Percentiles rank a stretch among this genome's conserved stretches.
These are phyloP conservation scores for Fusarium sp. DNA, from an alignment of 2,329 filamentous ascomycete species.

Conservation along the genomic window DNA sequence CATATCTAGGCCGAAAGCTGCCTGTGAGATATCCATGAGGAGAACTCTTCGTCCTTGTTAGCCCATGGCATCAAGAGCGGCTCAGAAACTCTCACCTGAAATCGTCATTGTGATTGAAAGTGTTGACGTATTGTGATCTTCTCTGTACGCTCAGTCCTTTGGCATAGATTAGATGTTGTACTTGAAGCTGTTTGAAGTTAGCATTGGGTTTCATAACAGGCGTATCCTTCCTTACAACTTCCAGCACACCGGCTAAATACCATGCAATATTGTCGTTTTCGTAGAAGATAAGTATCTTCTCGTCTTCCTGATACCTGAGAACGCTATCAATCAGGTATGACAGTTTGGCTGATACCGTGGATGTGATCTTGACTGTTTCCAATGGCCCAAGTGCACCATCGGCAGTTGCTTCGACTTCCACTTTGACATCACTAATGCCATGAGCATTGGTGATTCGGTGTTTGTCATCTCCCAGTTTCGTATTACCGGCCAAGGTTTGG, in stretches of 20 bases:
- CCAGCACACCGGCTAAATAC: slow-evolving; percentile 84
- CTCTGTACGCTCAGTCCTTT: slow-evolving; percentile 67
- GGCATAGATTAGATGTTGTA: slow-evolving; percentile 73
- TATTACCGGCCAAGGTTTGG: slow-evolving; percentile 53
- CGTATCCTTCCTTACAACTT: slow-evolving; percentile 62
- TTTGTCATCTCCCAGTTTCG: slow-evolving; percentile 52
- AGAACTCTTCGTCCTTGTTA: slow-evolving; percentile 66
- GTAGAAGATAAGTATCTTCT: slow-evolving; percentile 95
- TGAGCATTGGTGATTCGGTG: slow-evolving; percentile 47
- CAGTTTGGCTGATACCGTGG: slow-evolving; percentile 86
- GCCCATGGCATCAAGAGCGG: background rate
- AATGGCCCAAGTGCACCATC: slow-evolving; percentile 57
- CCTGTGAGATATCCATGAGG: slow-evolving; percentile 90
- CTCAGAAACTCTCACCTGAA: slow-evolving; percentile 58
- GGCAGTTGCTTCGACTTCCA: slow-evolving; percentile 30
- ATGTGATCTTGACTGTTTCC: slow-evolving; percentile 70
- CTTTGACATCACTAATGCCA: slow-evolving; percentile 39
- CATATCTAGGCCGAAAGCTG: slow-evolving; percentile 88
- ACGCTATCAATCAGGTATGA: slow-evolving; percentile 85
- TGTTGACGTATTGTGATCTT: slow-evolving; percentile 78
- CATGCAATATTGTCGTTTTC: slow-evolving; percentile 87
- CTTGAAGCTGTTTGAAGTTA: slow-evolving; percentile 55
- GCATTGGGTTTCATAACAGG: background rate
- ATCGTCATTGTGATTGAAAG: slow-evolving; percentile 75
- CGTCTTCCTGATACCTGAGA: slow-evolving; percentile 69